Evolutionary conservation across 306 rosid species (phyloP), one percentile per base, ranked within the genome.

Genomic region (Cotoneaster glaucophyllus): DNA sequence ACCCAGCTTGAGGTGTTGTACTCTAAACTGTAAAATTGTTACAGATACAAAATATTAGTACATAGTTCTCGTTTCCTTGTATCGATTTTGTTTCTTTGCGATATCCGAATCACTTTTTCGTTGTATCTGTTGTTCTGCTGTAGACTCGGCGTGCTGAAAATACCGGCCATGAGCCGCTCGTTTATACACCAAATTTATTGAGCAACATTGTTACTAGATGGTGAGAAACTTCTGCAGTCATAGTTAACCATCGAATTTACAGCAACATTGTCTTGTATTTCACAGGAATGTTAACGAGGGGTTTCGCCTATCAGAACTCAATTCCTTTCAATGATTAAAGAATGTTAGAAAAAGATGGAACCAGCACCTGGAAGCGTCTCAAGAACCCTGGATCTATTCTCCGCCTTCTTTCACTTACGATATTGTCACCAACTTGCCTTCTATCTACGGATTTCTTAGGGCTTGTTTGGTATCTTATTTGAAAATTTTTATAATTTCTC

Each of bases 11-110:
- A 78, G 61, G 77, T 71, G 63, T 67, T 83, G 76, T 83, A 74
- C 56, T 64, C 45, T 25, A 67, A 43, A 64, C 45, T 80, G 87
- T 84, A 84, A 62, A 77, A 77, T 73, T 59, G 44, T 59, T 74
- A 69, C 61, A 52, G 39, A 84, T 80, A 69, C 87, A 69, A 73
- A 75, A 28, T n/a, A 21, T 7, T 43, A 77, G 67, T 64, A 61
- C 34, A 76, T 15, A 39, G 28, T 43, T 44, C 50, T 78, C 75
- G 28, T 54, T 71, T 48, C 7, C 29, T 56, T 13, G 25, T n/a
- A 24, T 25, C n/a, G 17, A 22, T 57, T 39, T 37, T 44, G 11
- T 56, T 41, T n/a, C 5, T 32, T 44, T 58, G 2, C 26, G 44
- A 32, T 52, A 29, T 2, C 24, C 17, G 6, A 6, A 4, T 62